A percentile compares a stretch with the other conserved stretches of the same genome.
phyloP scores from a whole-genome alignment of 2,329 filamentous ascomycete species.

The Periconia sp. region DNA sequence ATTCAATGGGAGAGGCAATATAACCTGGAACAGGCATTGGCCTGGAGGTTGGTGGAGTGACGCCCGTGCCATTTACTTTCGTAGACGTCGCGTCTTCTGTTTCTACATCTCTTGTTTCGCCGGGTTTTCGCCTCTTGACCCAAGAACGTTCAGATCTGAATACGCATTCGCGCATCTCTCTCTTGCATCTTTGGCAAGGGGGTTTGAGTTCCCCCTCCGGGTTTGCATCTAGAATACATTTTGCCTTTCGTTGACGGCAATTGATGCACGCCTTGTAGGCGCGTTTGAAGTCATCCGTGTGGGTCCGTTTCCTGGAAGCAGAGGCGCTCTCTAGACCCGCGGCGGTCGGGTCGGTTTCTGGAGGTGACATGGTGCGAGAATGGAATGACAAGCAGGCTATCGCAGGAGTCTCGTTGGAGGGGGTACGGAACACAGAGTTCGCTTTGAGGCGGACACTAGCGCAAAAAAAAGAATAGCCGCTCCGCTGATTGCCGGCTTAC shows the following conservation, averaged over 20 bases:
- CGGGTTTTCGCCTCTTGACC: constrained; percentile 41
- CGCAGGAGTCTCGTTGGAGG: constrained; percentile 5
- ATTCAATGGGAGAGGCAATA: constrained; percentile 26
- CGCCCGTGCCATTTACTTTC: constrained; percentile 5
- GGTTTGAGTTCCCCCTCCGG: constrained; percentile 43
- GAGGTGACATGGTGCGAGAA: constrained; percentile 9
- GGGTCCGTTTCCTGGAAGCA: constrained; percentile 31
- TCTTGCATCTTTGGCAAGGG: constrained; percentile 53
- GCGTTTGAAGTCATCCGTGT: constrained; percentile 51
- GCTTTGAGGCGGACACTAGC: constrained; percentile 6
- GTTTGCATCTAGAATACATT: constrained; percentile 51
- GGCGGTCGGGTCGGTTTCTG: constrained; percentile 1
- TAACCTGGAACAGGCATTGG: constrained; percentile 25
- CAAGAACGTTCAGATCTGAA: constrained; percentile 46
- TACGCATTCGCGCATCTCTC: constrained; percentile 54
- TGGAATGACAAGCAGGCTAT: constrained; percentile 9
- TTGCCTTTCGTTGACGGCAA: constrained; percentile 56
- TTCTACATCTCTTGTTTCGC: constrained; percentile 28
- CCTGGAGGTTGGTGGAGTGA: constrained; percentile 22
- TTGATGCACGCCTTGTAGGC: constrained; percentile 59
- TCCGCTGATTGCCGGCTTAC: constrained; percentile 7
- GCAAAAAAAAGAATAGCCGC: not conserved
- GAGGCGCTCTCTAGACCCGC: not conserved
- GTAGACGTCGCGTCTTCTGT: constrained; percentile 1
- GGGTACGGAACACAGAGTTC: not conserved